Percentiles rank a stretch among this genome's conserved stretches.
Evolutionary conservation across 2,329 filamentous ascomycete genomes (phyloP).

Genomic region (Clonostachys rosea): DNA sequence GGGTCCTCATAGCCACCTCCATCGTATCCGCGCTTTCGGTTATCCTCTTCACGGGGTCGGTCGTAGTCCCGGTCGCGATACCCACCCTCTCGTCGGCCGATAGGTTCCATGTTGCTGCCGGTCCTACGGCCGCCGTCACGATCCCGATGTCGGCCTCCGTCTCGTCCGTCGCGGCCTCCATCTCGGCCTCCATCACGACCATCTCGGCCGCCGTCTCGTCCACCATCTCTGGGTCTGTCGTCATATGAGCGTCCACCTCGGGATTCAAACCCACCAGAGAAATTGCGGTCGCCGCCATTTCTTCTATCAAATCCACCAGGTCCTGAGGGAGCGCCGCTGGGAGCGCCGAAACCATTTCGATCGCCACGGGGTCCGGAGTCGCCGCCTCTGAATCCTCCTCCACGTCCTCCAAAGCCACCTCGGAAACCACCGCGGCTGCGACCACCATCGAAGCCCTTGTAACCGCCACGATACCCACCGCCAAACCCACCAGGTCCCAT

Average conservation of each 20-base stretch:
- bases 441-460: slow-evolving; percentile 37
- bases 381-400: slow-evolving; percentile 45
- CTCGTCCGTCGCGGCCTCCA: slow-evolving; percentile 37
- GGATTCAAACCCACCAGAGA: slow-evolving; percentile 52
- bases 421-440: slow-evolving; percentile 36
- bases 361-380: slow-evolving; percentile 12
- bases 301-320: slow-evolving; percentile 41
- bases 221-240: slow-evolving; percentile 43
- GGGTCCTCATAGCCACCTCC: slow-evolving; percentile 78
- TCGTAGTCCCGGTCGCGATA: slow-evolving; percentile 43
- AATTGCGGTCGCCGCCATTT: slow-evolving; percentile 29
- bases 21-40: slow-evolving; percentile 68
- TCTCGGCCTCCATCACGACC: slow-evolving; percentile 26
- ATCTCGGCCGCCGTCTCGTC: slow-evolving; percentile 37
- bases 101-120: slow-evolving; percentile 80
- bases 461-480: slow-evolving; percentile 39
- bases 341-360: slow-evolving; percentile 45
- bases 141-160: slow-evolving; percentile 23
- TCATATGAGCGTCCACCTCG: slow-evolving; percentile 55
- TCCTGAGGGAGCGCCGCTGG: slow-evolving; percentile 56
- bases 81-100: slow-evolving; percentile 42
- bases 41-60: slow-evolving; percentile 52
- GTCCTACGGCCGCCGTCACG: slow-evolving; percentile 39
- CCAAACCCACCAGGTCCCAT: slow-evolving; percentile 56
- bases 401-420: slow-evolving; percentile 51